Evolutionary conservation across 805 yeast genomes (phyloP).

Genomic region (Teunomyces pallodes): DNA sequence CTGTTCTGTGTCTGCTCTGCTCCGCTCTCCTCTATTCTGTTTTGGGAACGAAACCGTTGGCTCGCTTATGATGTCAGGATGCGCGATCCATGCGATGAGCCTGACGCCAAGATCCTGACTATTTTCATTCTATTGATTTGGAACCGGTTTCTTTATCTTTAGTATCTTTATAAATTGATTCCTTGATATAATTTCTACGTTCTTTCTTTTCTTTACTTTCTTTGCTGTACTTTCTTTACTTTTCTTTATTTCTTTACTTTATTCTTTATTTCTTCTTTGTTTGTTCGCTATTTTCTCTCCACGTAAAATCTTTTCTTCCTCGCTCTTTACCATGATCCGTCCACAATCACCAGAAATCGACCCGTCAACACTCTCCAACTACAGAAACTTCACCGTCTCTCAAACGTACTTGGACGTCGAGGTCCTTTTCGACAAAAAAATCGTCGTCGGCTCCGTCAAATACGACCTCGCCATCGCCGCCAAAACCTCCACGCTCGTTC

Average conservation of each 20-base stretch:
- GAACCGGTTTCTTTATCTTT: too few species aligned
- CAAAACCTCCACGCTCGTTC: conserved; percentile 9
- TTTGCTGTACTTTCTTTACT: neutral
- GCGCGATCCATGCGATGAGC: too few species aligned
- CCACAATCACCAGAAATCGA: conserved; percentile 57
- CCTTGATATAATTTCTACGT: neutral
- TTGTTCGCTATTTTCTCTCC: neutral
- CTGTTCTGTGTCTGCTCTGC: too few species aligned
- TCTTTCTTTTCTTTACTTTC: neutral
- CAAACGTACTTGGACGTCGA: conserved; percentile 19
- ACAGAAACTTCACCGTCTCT: conserved; percentile 18
- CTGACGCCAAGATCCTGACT: too few species aligned
- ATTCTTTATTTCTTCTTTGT: neutral
- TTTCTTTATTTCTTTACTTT: neutral
- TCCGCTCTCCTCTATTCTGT: too few species aligned
- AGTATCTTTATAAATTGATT: neutral
- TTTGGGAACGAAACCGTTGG: too few species aligned
- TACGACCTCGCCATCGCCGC: conserved; percentile 14
- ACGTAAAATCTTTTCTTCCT: neutral
- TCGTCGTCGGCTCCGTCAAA: conserved; percentile 21
- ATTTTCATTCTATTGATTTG: too few species aligned
- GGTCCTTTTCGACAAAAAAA: conserved; percentile 23
- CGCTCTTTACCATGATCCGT: neutral
- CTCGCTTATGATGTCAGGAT: too few species aligned
- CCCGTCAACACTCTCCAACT: conserved; percentile 62